Evolutionary conservation across 2,329 filamentous ascomycete genomes (phyloP), one percentile per base, ranked within the genome.

Genomic region (Diaporthe australafricana): DNA sequence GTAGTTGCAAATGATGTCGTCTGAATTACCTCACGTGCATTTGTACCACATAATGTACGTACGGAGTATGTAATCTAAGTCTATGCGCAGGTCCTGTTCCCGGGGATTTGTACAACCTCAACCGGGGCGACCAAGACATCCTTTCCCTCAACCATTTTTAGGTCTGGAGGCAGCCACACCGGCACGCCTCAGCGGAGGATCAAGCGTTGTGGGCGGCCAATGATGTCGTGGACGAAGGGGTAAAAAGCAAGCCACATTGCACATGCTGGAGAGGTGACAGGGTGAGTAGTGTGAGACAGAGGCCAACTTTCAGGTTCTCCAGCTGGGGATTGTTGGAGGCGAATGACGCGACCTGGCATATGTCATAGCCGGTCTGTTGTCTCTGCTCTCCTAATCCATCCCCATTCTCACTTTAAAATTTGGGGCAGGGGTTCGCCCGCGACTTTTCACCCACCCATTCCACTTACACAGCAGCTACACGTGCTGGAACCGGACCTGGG

Each of bases 381-480:
- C 38, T 45, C 56, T 27, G 14, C 35, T 22, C 30, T 12, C 5
- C 38, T 35, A 60, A 60, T 42, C 56, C 20, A 30, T 27, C 25
- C 17, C 14, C 38, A 30, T 45, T 32, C 57, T 55, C 38, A 47
- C 66, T 25, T 40, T 66, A 66, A 55, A 55, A 52, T 56, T 66
- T 67, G 57, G 57, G 60, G 42, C 70, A 71, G 70, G 70, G 70
- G 50, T 71, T 48, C 70, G 68, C 63, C 68, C 60, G 71, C 71
- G 60, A 47, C 42, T 60, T 67, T 7, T 16, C 38, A 40, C 38
- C 50, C 27, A n/a, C 20, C 40, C 32, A 20, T 5, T 52, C 25
- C 25, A 52, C 56, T 68, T 57, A 40, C 35, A 48, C 53, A 40
- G 42, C 45, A 50, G 32, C 55, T 55, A 65, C 32, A 35, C n/a